phyloP scores from a whole-genome alignment of 805 yeast genomes.

The Yarrowia sp. region DNA sequence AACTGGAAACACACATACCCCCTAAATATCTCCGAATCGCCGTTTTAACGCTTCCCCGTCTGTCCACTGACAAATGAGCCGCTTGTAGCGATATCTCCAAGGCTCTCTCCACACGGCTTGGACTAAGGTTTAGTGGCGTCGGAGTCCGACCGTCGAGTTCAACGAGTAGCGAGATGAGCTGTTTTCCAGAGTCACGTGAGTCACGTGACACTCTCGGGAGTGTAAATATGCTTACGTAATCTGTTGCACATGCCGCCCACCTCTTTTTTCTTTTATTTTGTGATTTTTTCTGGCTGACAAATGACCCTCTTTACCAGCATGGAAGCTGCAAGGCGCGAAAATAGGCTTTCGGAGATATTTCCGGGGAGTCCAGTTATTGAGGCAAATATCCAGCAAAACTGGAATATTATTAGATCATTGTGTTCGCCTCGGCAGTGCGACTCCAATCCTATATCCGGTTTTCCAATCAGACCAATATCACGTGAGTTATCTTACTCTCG shows the following conservation, averaged over 20 bases:
- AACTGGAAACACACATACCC: neutral
- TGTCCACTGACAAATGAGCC: too few relatives aligned
- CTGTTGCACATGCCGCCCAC: too few relatives aligned
- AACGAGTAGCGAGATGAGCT: too few relatives aligned
- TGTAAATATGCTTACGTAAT: too few relatives aligned
- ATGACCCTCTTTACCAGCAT: neutral
- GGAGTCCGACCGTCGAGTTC: neutral
- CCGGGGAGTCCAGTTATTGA: neutral
- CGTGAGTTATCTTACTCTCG: neutral
- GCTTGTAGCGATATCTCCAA: neutral
- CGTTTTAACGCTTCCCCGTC: too few relatives aligned
- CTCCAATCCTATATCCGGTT: neutral
- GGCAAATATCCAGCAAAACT: too few relatives aligned
- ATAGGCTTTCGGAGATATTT: constrained; percentile 4
- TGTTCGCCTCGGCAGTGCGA: too few relatives aligned
- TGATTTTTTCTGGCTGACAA: neutral
- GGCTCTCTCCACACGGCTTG: neutral
- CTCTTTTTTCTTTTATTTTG: too few relatives aligned
- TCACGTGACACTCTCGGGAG: too few relatives aligned
- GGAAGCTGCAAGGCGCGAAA: neutral
- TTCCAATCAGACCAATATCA: neutral
- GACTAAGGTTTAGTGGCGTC: neutral
- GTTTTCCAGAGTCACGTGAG: too few relatives aligned
- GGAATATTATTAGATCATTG: neutral
- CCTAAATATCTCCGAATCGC: too few relatives aligned